Percentiles rank a stretch among this genome's conserved stretches.
Conservation (phyloP, 2,329 filamentous ascomycete species). For the Annulohypoxylon truncatum region DNA sequence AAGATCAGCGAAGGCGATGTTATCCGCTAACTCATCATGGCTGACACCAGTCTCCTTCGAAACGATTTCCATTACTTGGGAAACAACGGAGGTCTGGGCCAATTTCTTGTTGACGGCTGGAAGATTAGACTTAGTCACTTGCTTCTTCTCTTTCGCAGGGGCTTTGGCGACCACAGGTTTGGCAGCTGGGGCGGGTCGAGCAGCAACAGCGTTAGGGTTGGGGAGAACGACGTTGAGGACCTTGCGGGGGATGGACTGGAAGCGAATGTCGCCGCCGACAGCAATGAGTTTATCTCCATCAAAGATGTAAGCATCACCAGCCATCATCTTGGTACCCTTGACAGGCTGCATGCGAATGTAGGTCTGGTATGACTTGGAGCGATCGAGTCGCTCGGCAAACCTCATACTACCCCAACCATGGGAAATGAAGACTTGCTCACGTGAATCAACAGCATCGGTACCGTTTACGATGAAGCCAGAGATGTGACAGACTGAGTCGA, state of each 20-base stretch:
- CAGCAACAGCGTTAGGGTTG: constrained; percentile 62
- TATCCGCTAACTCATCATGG: constrained; percentile 66
- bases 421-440: constrained; percentile 67
- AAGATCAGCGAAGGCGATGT: constrained; percentile 66
- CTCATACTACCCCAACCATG: constrained; percentile 69
- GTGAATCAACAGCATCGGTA: constrained; percentile 65
- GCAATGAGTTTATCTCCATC: constrained; percentile 63
- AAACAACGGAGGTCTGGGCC: constrained; percentile 57
- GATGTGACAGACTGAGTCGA: constrained; percentile 69
- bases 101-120: constrained; percentile 63
- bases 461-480: constrained; percentile 72
- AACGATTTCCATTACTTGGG: constrained; percentile 63
- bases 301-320: constrained; percentile 67
- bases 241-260: constrained; percentile 74
- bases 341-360: constrained; percentile 70
- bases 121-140: constrained; percentile 60
- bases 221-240: constrained; percentile 75
- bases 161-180: constrained; percentile 53
- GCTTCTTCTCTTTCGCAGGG: constrained; percentile 56
- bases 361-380: constrained; percentile 62
- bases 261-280: constrained; percentile 68
- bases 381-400: constrained; percentile 60
- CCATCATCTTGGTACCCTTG: constrained; percentile 62
- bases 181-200: constrained; percentile 51
- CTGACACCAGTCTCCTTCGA: constrained; percentile 67